These are phyloP conservation scores for Diplodia seriata DNA, from an alignment of 2,329 filamentous ascomycete species.

Conservation along the genomic window DNA sequence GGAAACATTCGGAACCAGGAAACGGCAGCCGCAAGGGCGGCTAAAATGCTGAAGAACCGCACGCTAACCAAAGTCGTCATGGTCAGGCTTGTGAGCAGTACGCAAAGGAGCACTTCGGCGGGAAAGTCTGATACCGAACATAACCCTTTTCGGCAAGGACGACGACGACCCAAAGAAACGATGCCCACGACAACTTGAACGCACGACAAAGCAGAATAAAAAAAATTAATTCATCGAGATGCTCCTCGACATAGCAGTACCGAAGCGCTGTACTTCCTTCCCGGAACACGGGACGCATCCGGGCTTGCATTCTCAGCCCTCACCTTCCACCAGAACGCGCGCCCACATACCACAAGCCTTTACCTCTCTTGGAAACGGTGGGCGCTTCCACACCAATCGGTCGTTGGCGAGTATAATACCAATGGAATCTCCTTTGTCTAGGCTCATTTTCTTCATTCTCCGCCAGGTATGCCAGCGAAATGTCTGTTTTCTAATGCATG, in stretches of 20 bases:
- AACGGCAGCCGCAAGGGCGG: background rate
- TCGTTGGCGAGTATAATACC: constrained; percentile 25
- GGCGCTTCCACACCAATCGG: background rate
- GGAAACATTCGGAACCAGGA: background rate
- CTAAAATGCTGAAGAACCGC: constrained; percentile 23
- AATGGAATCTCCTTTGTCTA: constrained; percentile 10
- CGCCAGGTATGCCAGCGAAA: background rate
- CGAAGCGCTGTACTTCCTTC: constrained; percentile 1
- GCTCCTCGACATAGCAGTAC: constrained; percentile 11
- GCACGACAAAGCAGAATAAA: constrained; percentile 15
- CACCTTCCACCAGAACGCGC: background rate
- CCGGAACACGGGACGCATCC: constrained; percentile 19
- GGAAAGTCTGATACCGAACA: constrained; percentile 35
- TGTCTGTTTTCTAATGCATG: constrained; percentile 9
- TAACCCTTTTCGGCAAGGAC: background rate
- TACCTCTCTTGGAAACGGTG: background rate
- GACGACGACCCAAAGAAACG: background rate
- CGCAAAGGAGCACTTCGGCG: constrained; percentile 91
- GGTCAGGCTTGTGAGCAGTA: constrained; percentile 84
- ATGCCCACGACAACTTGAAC: background rate
- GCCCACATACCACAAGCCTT: background rate
- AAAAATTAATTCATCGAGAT: constrained; percentile 1
- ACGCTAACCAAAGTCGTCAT: constrained; percentile 29
- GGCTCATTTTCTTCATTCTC: background rate
- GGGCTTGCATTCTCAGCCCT: background rate